A percentile compares a stretch with the other conserved stretches of the same genome.
Evolutionary conservation across 1,284 basidiomycete species (phyloP).

Genomic region (Gomphus bonarii): DNA sequence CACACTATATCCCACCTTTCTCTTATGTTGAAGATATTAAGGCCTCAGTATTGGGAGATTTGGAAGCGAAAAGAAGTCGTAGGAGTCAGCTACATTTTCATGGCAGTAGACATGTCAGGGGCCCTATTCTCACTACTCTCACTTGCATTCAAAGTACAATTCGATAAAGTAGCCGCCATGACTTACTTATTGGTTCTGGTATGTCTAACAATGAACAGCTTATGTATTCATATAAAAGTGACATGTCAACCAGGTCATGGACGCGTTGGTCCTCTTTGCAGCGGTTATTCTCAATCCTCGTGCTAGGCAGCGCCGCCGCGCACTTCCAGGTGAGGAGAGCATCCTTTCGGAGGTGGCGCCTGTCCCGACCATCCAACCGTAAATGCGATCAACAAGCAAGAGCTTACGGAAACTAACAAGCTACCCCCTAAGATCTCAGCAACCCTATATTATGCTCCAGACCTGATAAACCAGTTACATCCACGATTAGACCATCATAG

Average conservation of each 20-base stretch:
- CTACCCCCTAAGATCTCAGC: background rate
- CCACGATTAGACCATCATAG: background rate
- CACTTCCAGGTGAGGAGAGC: background rate
- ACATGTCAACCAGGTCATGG: constrained; percentile 34
- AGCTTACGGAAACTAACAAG: background rate
- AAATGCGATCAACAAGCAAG: background rate
- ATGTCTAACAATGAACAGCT: constrained; percentile 17
- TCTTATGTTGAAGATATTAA: constrained; percentile 13
- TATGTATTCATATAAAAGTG: background rate
- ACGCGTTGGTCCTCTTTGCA: constrained; percentile 45
- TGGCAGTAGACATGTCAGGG: constrained; percentile 61
- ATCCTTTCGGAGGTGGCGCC: background rate
- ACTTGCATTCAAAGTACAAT: constrained; percentile 53
- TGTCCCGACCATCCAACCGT: background rate
- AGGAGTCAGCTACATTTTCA: constrained; percentile 65
- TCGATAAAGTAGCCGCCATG: constrained; percentile 61
- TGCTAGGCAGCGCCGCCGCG: constrained; percentile 25
- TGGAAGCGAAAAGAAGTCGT: constrained; percentile 59
- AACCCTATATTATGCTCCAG: background rate
- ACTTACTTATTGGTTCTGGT: constrained; percentile 53
- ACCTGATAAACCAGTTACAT: background rate
- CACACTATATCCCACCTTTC: constrained; percentile 31
- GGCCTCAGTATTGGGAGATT: constrained; percentile 54
- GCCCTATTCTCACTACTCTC: constrained; percentile 66
- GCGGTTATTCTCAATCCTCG: constrained; percentile 50